Conservation (phyloP, 2,329 filamentous ascomycete genomes). For the Penicillium aurantiogriseum region DNA sequence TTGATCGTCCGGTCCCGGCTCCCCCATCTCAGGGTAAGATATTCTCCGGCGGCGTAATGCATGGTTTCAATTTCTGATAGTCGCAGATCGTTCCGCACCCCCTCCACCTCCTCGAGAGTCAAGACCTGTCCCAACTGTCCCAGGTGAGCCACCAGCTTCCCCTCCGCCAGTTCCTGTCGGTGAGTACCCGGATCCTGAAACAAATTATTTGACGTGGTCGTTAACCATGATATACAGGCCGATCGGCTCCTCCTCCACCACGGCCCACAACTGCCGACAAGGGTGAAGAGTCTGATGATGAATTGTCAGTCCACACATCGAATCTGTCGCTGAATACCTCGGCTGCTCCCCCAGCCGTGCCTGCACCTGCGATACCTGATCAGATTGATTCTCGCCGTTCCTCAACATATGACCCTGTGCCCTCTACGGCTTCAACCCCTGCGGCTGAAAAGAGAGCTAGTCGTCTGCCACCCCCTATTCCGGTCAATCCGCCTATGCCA, state of each 20-base stretch:
- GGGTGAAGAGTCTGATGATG: conserved; percentile 86
- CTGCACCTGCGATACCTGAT: conserved; percentile 45
- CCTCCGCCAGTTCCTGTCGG: conserved; percentile 50
- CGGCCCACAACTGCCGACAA: conserved; percentile 65
- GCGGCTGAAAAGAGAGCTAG: conserved; percentile 43
- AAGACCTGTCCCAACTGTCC: conserved; percentile 39
- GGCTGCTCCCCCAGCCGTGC: conserved; percentile 48
- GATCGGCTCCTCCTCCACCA: conserved; percentile 58
- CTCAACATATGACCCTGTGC: conserved; percentile 47
- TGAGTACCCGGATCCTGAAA: conserved; percentile 45
- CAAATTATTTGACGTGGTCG: not conserved
- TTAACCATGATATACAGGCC: conserved; percentile 52
- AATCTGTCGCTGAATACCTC: conserved; percentile 44
- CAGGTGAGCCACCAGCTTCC: conserved; percentile 36
- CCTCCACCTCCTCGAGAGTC: conserved; percentile 44
- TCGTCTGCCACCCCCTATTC: conserved; percentile 44
- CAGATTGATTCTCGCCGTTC: conserved; percentile 40
- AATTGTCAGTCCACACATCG: conserved; percentile 61
- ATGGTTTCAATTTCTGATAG: not conserved
- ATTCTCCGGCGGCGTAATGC: not conserved
- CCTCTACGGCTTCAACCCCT: conserved; percentile 32
- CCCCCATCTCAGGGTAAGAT: conserved; percentile 54
- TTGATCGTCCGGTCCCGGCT: conserved; percentile 44
- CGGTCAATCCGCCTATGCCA: conserved; percentile 39
- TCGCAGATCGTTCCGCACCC: conserved; percentile 46